Percentiles rank a stretch among this genome's conserved stretches.
Conservation (phyloP, 208 protist genomes). For the Trichomonas vaginalis region DNA sequence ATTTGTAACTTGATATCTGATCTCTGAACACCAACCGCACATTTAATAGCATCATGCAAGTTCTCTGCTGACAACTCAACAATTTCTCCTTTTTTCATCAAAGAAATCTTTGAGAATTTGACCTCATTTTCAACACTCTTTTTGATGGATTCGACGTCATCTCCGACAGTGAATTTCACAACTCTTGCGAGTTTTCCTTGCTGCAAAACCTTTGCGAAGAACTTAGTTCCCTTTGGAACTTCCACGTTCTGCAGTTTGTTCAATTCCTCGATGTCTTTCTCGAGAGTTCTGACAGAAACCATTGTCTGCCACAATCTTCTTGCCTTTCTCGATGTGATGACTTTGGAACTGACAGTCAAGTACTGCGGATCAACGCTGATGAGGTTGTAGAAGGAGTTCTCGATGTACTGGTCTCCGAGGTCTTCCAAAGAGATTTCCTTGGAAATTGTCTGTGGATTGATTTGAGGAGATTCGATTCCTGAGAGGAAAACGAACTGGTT, state of each 20-base stretch:
- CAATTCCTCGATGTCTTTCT: neutral
- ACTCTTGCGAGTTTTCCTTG: neutral
- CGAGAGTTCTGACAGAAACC: neutral
- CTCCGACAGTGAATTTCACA: neutral
- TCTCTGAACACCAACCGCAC: neutral
- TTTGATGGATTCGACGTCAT: neutral
- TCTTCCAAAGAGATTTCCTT: neutral
- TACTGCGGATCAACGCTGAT: neutral
- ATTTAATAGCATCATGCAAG: neutral
- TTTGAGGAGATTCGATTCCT: neutral
- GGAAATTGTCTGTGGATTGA: neutral
- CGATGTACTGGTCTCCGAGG: neutral
- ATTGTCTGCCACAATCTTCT: neutral
- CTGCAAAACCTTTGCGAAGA: neutral
- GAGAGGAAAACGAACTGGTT: neutral
- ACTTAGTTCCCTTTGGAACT: neutral
- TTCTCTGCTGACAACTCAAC: neutral
- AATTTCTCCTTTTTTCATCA: neutral
- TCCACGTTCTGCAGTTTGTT: neutral
- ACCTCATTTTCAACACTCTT: neutral
- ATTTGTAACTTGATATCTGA: neutral
- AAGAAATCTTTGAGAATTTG: neutral
- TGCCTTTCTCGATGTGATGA: neutral
- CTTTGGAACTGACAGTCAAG: neutral
- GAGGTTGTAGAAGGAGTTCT: neutral